Conservation (phyloP, 768 basidiomycete genomes). For the Pisolithus marmoratus region DNA sequence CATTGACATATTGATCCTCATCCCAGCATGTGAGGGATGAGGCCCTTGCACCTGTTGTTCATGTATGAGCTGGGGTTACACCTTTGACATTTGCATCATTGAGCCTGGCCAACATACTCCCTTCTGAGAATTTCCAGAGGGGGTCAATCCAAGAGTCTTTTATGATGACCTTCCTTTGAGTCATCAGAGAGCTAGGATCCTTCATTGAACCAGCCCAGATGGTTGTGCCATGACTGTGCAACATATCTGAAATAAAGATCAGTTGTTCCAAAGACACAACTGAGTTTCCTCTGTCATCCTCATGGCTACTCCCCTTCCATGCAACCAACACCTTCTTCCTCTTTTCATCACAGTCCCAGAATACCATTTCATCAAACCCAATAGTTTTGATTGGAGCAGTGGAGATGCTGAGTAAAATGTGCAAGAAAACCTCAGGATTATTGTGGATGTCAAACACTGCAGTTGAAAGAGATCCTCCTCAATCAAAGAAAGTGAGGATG, state of each 20-base stretch:
- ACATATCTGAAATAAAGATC: background rate
- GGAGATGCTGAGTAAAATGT: background rate
- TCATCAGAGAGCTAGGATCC: background rate
- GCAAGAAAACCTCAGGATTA: conserved; percentile 1
- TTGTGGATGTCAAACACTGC: conserved; percentile 1
- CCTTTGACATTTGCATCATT: background rate
- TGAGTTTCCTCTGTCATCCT: too few species aligned
- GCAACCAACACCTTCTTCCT: background rate
- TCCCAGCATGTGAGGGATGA: background rate
- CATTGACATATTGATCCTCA: background rate
- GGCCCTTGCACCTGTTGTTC: background rate
- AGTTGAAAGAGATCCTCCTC: conserved; percentile 3
- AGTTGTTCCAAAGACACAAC: background rate
- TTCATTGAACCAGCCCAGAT: background rate
- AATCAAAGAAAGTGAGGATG: conserved; percentile 2
- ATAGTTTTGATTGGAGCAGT: background rate
- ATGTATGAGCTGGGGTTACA: background rate
- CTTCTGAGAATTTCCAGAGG: background rate
- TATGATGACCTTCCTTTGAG: background rate
- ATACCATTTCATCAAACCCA: background rate
- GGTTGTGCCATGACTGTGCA: conserved; percentile 2
- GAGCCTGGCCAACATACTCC: conserved; percentile 2
- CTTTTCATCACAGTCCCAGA: background rate
- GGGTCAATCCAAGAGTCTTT: conserved; percentile 7
- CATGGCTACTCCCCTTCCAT: background rate